A percentile compares a stretch with the other conserved stretches of the same genome.
phyloP scores from a whole-genome alignment of 2,329 filamentous ascomycete species.

The Didymella pomorum region DNA sequence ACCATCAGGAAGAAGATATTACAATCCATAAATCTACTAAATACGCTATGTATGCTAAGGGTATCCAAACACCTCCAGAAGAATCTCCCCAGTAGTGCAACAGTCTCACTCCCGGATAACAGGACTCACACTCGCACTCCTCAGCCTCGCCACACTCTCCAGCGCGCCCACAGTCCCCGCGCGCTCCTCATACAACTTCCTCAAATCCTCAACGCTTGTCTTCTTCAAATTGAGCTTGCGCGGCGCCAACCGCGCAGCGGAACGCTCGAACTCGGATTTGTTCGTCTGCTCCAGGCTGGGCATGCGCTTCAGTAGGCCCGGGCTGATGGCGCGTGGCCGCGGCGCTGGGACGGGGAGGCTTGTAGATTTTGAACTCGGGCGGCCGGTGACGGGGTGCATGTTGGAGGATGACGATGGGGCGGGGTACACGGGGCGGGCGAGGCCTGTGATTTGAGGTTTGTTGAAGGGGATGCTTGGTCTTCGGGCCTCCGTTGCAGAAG shows the following conservation, averaged over 20 bases:
- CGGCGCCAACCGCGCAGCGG: slow-evolving; percentile 39
- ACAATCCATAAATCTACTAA: too few relatives aligned
- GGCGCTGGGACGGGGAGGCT: slow-evolving; percentile 37
- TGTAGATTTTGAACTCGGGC: slow-evolving; percentile 38
- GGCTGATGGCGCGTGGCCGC: slow-evolving; percentile 48
- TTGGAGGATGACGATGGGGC: slow-evolving; percentile 17
- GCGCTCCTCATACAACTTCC: slow-evolving; percentile 58
- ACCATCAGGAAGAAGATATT: too few relatives aligned
- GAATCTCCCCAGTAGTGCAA: neutral
- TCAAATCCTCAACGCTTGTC: slow-evolving; percentile 57
- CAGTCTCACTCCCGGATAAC: slow-evolving; percentile 12
- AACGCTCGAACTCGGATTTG: slow-evolving; percentile 24
- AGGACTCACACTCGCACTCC: slow-evolving; percentile 16
- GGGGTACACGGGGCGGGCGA: slow-evolving; percentile 49
- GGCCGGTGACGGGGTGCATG: slow-evolving; percentile 34
- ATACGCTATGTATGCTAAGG: neutral
- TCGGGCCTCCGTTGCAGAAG: slow-evolving; percentile 32
- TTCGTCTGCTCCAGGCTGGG: slow-evolving; percentile 51
- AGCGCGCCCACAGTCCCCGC: slow-evolving; percentile 51
- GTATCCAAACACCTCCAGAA: neutral
- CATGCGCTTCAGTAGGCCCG: slow-evolving; percentile 57
- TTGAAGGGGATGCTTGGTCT: slow-evolving; percentile 44
- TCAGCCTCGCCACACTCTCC: slow-evolving; percentile 26
- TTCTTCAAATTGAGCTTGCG: slow-evolving; percentile 55
- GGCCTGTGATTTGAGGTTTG: slow-evolving; percentile 46